Percentiles rank a stretch among this genome's conserved stretches.
Evolutionary conservation across 2,329 filamentous ascomycete species (phyloP).

Genomic region (Davidsoniella neocaledoniae): DNA sequence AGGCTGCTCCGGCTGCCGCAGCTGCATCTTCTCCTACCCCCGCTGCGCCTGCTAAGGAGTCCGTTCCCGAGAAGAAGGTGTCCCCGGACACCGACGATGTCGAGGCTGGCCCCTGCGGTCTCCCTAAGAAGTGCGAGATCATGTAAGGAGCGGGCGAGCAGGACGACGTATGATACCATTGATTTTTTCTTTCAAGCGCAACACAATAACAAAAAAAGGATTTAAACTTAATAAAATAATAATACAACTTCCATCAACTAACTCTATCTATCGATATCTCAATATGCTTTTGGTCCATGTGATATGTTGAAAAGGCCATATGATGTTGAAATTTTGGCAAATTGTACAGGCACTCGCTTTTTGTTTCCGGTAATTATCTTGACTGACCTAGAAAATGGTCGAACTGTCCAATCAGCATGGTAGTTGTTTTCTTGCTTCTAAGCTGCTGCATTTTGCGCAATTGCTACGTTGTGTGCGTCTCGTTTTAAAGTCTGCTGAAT

Average conservation of each 20-base stretch:
- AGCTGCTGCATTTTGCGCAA: too few relatives aligned
- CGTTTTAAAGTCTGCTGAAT: too few relatives aligned
- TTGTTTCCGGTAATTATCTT: too few relatives aligned
- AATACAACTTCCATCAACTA: not conserved
- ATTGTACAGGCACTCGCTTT: too few relatives aligned
- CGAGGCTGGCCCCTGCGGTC: conserved; percentile 56
- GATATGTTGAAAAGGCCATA: too few relatives aligned
- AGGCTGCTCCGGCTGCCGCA: conserved; percentile 15
- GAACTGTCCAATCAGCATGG: too few relatives aligned
- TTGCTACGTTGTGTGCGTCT: too few relatives aligned
- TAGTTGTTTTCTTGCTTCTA: too few relatives aligned
- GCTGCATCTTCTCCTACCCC: conserved; percentile 5
- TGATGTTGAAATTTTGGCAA: too few relatives aligned
- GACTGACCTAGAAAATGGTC: too few relatives aligned
- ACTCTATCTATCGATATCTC: too few relatives aligned
- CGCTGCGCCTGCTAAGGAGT: conserved; percentile 13
- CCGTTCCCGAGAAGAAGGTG: conserved; percentile 4
- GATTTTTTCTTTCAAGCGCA: conserved; percentile 3
- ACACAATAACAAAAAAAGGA: not conserved
- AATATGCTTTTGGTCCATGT: too few relatives aligned
- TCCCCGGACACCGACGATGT: conserved; percentile 26
- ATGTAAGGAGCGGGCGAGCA: conserved; percentile 7
- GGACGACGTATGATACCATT: conserved; percentile 8
- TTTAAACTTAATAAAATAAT: conserved; percentile 5
- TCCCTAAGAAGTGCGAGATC: conserved; percentile 30